These are phyloP conservation scores for Amanita polypyramis DNA, from an alignment of 768 basidiomycete genomes.

Conservation along the genomic window DNA sequence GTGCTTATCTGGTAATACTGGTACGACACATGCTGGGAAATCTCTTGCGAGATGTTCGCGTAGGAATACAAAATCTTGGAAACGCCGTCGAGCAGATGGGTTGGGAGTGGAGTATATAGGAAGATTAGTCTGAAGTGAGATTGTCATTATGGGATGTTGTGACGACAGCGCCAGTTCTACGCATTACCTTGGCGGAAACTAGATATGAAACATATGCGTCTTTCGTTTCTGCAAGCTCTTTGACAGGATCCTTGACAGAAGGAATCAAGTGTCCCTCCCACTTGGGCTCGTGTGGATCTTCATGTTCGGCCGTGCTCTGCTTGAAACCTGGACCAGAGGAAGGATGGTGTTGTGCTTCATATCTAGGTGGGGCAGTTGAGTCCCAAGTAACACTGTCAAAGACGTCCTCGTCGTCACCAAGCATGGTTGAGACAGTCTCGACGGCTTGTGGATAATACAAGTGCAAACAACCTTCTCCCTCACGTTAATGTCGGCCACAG, in stretches of 20 bases:
- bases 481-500: slow-evolving; percentile 13
- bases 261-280: slow-evolving; percentile 86
- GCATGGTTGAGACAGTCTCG: slow-evolving; percentile 35
- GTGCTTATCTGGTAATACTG: slow-evolving; percentile 94
- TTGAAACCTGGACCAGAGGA: slow-evolving; percentile 67
- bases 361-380: slow-evolving; percentile 47
- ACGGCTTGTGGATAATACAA: slow-evolving; percentile 23
- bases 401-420: slow-evolving; percentile 80
- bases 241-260: slow-evolving; percentile 83
- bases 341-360: slow-evolving; percentile 32
- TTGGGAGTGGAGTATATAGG: slow-evolving; percentile 71
- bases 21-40: slow-evolving; percentile 97
- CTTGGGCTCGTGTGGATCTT: slow-evolving; percentile 76
- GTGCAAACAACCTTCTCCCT: slow-evolving; percentile 20
- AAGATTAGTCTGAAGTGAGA: slow-evolving; percentile 66
- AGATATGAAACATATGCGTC: slow-evolving; percentile 95
- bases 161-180: background rate
- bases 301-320: slow-evolving; percentile 65
- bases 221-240: slow-evolving; percentile 94
- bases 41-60: slow-evolving; percentile 80
- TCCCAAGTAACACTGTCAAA: slow-evolving; percentile 93
- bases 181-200: slow-evolving; percentile 73
- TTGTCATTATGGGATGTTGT: background rate
- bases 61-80: slow-evolving; percentile 95
- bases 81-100: slow-evolving; percentile 76